phyloP scores from a whole-genome alignment of 2,329 filamentous ascomycete species.

The Myriosclerotinia duriaeana region DNA sequence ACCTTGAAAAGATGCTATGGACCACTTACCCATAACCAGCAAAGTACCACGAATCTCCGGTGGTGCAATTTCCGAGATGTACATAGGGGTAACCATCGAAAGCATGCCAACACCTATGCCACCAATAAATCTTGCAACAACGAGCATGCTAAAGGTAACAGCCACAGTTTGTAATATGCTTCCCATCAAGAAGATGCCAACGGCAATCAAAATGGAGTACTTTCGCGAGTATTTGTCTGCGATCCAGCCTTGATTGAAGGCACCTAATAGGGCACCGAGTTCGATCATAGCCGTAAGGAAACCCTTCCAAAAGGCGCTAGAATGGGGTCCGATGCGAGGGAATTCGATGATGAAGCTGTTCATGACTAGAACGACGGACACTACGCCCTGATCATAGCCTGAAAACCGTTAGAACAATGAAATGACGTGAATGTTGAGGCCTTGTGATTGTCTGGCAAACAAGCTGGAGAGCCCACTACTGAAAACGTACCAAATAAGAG shows the following conservation, averaged over 20 bases:
- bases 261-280: slow-evolving; percentile 42
- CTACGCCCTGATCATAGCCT: slow-evolving; percentile 49
- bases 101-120: slow-evolving; percentile 51
- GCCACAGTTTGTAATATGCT: slow-evolving; percentile 53
- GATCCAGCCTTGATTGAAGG: slow-evolving; percentile 34
- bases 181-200: slow-evolving; percentile 51
- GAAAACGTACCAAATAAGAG: slow-evolving; percentile 16
- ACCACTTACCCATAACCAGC: slow-evolving; percentile 24
- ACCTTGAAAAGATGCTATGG: neutral
- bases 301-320: slow-evolving; percentile 21
- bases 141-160: slow-evolving; percentile 51
- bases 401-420: slow-evolving; percentile 31
- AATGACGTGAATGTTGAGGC: neutral
- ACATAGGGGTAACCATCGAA: slow-evolving; percentile 47
- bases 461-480: neutral
- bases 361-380: slow-evolving; percentile 48
- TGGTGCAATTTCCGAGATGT: slow-evolving; percentile 52
- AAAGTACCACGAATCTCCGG: slow-evolving; percentile 40
- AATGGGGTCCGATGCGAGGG: slow-evolving; percentile 33
- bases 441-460: neutral
- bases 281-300: slow-evolving; percentile 42
- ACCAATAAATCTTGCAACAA: slow-evolving; percentile 48
- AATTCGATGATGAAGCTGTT: slow-evolving; percentile 45
- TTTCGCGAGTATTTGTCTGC: slow-evolving; percentile 54
- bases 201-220: slow-evolving; percentile 52